Conservation (phyloP, 257 asterid genomes). For the Cordia subcordata region DNA sequence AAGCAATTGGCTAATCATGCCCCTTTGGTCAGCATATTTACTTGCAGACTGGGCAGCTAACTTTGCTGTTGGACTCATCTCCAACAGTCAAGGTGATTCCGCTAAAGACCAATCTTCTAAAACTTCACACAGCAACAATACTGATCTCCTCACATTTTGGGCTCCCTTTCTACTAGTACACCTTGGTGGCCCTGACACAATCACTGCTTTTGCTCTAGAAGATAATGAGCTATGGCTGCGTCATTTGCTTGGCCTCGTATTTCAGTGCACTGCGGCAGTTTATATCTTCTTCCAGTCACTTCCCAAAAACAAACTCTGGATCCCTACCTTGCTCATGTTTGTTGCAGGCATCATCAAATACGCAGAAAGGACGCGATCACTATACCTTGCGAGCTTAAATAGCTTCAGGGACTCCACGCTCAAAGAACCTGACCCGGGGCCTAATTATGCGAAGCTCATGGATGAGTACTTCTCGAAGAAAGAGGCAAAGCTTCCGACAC, state of each 20-base stretch:
- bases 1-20: slow-evolving; percentile 17
- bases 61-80: slow-evolving; percentile 42
- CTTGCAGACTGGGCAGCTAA: slow-evolving; percentile 55
- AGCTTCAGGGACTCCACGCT: slow-evolving; percentile 14
- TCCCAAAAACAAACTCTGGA: slow-evolving; percentile 15
- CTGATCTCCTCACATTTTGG: slow-evolving; percentile 23
- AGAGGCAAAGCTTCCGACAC: slow-evolving; percentile 11
- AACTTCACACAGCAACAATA: neutral
- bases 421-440: slow-evolving; percentile 19
- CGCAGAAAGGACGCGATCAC: slow-evolving; percentile 22
- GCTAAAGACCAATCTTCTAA: neutral
- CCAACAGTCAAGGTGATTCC: slow-evolving; percentile 26
- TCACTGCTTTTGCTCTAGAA: slow-evolving; percentile 39
- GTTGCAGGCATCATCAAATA: slow-evolving; percentile 22
- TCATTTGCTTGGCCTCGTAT: slow-evolving; percentile 21
- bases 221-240: slow-evolving; percentile 42
- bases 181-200: slow-evolving; percentile 41
- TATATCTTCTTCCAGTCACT: slow-evolving; percentile 18
- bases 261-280: slow-evolving; percentile 22
- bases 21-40: slow-evolving; percentile 43
- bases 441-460: slow-evolving; percentile 16
- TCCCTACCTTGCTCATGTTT: slow-evolving; percentile 5
- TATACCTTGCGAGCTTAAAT: slow-evolving; percentile 16
- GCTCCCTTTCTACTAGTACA: slow-evolving; percentile 40
- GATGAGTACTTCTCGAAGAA: slow-evolving; percentile 19